phyloP scores from a whole-genome alignment of 345 rosid species.

The Acer saccharum region DNA sequence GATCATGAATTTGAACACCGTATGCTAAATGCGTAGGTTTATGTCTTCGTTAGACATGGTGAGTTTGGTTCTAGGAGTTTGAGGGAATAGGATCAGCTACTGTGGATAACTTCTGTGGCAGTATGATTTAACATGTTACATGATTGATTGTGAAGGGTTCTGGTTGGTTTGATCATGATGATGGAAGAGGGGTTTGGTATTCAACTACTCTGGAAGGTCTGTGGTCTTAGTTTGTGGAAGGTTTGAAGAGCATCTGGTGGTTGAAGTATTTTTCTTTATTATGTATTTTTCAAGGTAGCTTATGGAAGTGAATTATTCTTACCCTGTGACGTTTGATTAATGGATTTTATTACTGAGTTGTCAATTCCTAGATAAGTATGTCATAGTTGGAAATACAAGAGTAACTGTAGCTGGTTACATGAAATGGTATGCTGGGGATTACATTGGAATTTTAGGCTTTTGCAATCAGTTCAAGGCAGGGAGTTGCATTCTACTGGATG shows the following conservation, averaged over 20 bases:
- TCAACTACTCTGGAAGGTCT: neutral
- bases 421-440: neutral
- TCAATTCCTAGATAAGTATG: neutral
- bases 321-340: neutral
- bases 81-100: neutral
- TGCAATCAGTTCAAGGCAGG: neutral
- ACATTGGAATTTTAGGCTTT: neutral
- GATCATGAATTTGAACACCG: neutral
- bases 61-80: neutral
- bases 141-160: neutral
- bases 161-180: neutral
- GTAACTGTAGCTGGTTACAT: neutral
- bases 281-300: neutral
- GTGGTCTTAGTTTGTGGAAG: neutral
- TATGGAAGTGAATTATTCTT: neutral
- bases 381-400: neutral
- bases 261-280: neutral
- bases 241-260: neutral
- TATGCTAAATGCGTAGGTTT: neutral
- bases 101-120: neutral
- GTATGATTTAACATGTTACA: neutral
- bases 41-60: neutral
- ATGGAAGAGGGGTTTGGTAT: neutral
- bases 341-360: too few relatives aligned
- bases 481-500: neutral